Conservation (phyloP, 192 early-diverging fungal genomes). For the Podila epigama region DNA sequence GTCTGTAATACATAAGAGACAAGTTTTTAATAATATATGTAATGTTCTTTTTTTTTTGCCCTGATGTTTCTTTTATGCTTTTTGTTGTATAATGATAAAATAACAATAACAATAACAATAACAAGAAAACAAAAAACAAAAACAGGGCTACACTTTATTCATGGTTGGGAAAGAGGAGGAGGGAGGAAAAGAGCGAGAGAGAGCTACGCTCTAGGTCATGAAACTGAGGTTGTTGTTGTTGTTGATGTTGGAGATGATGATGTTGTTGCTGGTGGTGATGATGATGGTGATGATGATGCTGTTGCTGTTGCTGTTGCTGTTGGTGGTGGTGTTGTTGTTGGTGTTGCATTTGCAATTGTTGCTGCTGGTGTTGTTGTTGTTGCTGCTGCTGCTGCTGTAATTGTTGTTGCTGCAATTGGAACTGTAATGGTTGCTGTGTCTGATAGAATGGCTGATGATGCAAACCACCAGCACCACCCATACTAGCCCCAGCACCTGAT, state of each 20-base stretch:
- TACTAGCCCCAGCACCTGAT: background rate
- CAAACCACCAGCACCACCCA: background rate
- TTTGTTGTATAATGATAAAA: no score
- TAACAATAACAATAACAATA: no score
- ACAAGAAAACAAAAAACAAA: no score
- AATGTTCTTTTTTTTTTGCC: constrained; percentile 2
- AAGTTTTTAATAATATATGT: background rate
- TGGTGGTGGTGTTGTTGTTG: no score
- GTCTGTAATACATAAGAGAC: constrained; percentile 11
- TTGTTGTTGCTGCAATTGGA: background rate
- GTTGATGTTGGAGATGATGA: no score
- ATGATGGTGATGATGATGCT: no score
- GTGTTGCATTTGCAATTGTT: constrained; percentile 18
- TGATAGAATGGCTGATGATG: background rate
- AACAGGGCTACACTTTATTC: no score
- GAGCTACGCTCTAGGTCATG: constrained; percentile 17
- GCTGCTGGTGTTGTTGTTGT: constrained; percentile 1
- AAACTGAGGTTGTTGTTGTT: constrained; percentile 9
- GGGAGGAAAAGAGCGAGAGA: constrained; percentile 25
- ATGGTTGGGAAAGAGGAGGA: constrained; percentile 25
- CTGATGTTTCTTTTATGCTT: background rate
- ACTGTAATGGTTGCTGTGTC: background rate
- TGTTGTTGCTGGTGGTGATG: no score
- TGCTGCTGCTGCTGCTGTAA: background rate
- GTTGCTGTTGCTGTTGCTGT: no score